phyloP scores from a whole-genome alignment of 202 grass and related monocot species.

The Zizania palustris region DNA sequence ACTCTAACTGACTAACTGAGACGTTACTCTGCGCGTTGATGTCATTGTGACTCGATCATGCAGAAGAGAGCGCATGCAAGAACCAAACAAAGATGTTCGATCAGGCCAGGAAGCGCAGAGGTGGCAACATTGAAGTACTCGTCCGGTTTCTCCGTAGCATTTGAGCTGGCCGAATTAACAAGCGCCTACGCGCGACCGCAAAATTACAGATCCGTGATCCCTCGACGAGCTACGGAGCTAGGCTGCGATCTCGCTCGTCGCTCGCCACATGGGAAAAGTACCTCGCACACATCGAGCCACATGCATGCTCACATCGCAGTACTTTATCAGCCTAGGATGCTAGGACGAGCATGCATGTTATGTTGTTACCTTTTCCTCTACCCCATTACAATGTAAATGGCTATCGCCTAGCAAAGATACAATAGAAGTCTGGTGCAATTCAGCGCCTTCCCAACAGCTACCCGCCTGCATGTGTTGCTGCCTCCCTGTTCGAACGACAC shows the following conservation, averaged over 20 bases:
- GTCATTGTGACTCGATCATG: neutral
- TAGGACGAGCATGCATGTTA: slow-evolving; percentile 15
- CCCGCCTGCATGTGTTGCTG: neutral
- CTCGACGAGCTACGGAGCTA: too few species aligned
- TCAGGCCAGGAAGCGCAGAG: neutral
- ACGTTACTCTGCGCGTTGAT: neutral
- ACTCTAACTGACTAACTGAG: neutral
- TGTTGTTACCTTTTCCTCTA: neutral
- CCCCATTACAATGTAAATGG: neutral
- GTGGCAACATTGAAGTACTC: neutral
- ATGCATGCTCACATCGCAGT: slow-evolving; percentile 8
- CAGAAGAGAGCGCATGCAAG: neutral
- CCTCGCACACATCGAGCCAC: slow-evolving; percentile 17
- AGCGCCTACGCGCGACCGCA: neutral
- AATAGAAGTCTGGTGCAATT: neutral
- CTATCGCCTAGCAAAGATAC: neutral
- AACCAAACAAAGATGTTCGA: neutral
- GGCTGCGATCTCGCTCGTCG: neutral
- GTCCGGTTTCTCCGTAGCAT: neutral
- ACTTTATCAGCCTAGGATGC: neutral
- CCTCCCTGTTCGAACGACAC: neutral
- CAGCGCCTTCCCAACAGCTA: neutral
- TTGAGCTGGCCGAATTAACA: slow-evolving; percentile 10
- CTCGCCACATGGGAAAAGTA: slow-evolving; percentile 25
- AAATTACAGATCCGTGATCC: neutral